Evolutionary conservation across 1,284 basidiomycete genomes (phyloP).

Genomic region (Rhizoctonia solani): DNA sequence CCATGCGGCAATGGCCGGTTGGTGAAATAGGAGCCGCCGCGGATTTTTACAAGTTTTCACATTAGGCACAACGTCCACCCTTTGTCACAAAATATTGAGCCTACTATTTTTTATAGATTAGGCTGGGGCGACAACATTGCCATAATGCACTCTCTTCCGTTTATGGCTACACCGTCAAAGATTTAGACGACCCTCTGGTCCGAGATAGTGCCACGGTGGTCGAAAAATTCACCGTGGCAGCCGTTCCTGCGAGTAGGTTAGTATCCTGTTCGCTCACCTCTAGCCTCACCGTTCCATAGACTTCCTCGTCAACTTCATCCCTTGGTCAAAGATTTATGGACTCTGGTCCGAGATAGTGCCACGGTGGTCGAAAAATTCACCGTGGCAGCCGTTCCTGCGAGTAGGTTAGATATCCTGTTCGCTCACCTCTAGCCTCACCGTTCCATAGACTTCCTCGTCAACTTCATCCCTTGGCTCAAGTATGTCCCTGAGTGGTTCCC

Average conservation of each 20-base stretch:
- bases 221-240: background rate
- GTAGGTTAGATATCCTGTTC: constrained; percentile 1
- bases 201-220: background rate
- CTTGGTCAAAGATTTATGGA: background rate
- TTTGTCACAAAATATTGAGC: background rate
- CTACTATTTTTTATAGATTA: background rate
- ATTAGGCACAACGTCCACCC: too few species aligned
- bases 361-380: background rate
- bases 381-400: background rate
- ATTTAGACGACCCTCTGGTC: constrained; percentile 5
- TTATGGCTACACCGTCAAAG: constrained; percentile 25
- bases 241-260: constrained; percentile 12
- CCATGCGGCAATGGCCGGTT: too few species aligned
- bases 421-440: background rate
- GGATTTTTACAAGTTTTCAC: too few species aligned
- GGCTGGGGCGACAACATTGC: constrained; percentile 15
- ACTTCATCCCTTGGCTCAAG: constrained; percentile 29
- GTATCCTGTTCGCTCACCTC: background rate
- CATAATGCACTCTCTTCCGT: background rate
- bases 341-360: background rate
- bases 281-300: background rate
- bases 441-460: background rate
- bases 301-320: constrained; percentile 6
- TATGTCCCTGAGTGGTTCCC: constrained; percentile 37
- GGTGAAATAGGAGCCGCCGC: too few species aligned